phyloP scores from a whole-genome alignment of 345 rosid genomes.

The Mangifera indica region DNA sequence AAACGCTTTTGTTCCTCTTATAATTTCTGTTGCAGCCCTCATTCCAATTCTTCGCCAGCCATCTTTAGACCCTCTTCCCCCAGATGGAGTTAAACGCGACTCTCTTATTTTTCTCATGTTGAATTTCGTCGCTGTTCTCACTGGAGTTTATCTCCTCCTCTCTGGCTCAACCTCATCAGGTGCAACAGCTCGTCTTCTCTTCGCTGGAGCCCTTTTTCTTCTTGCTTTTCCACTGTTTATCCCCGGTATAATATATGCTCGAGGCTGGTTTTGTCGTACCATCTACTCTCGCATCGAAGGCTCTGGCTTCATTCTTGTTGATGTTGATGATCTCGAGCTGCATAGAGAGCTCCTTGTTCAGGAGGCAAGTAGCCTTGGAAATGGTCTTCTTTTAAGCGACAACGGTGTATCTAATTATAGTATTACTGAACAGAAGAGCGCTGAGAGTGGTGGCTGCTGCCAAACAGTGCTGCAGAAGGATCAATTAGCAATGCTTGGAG shows the following conservation, averaged over 20 bases:
- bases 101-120: conserved; percentile 66
- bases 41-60: conserved; percentile 88
- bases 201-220: conserved; percentile 71
- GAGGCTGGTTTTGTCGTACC: conserved; percentile 62
- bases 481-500: conserved; percentile 63
- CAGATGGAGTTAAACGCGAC: conserved; percentile 67
- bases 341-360: conserved; percentile 63
- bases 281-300: conserved; percentile 54
- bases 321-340: conserved; percentile 83
- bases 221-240: conserved; percentile 71
- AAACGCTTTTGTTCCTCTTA: conserved; percentile 72
- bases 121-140: conserved; percentile 66
- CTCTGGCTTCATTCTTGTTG: conserved; percentile 73
- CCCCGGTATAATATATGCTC: conserved; percentile 76
- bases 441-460: conserved; percentile 42
- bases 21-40: conserved; percentile 55
- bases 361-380: conserved; percentile 38
- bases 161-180: conserved; percentile 43
- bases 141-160: conserved; percentile 77
- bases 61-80: conserved; percentile 65
- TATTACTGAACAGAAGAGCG: conserved; percentile 25
- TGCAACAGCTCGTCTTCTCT: conserved; percentile 46
- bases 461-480: conserved; percentile 49
- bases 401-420: conserved; percentile 20
- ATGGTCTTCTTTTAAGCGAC: conserved; percentile 29